Base-by-base conservation (phyloP, 192 early-diverging fungal genomes). In the Irineochytrium annulatum region DNA sequence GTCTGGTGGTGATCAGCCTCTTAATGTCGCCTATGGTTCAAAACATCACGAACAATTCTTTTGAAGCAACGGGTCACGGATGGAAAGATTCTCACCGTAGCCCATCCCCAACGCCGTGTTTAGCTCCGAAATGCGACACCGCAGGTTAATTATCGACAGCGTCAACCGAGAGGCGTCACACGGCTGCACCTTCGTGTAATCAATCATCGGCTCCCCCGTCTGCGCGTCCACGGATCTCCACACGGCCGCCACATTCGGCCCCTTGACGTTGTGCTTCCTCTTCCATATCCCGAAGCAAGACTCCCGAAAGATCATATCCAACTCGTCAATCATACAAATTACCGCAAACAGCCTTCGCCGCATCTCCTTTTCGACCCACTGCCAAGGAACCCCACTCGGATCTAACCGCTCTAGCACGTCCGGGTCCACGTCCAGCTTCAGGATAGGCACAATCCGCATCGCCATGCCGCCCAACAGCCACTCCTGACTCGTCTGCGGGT, bases 401-500 rank as follows among this genome's bases (percentile, higher is more conserved):
- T 41, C 37, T 41, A 13, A 8, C 11, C 11, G 11, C 37, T 41
- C 37, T 13, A 41, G 37, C 11, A n/a, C n/a, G n/a, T 41, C 37
- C 11, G 37, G 37, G n/a, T 41, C 37, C n/a, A 41, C 37, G 37
- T 41, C 37, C 37, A 41, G 37, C n/a, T n/a, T 8, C n/a, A 41
- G n/a, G 11, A 41, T 8, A 41, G 46, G 26, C 13, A 24, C 46
- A 14, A 49, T 49, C 22, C 46, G 8, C 11, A 49, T 14, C 13
- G 46, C 46, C 46, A 49, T 49, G 13, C 46, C 46, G 6, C 17
- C 11, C 8, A 49, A 24, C 13, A 49, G 46, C 46, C 46, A 49
- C 26, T 49, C 46, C 46, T 49, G 46, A 49, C 46, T 49, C 8
- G 26, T 14, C 11, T 24, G 8, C 26, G 26, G 26, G 24, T 14